A percentile compares a stretch with the other conserved stretches of the same genome.
phyloP scores from a whole-genome alignment of 2,329 filamentous ascomycete species.

The Aspergillus viridinutans region DNA sequence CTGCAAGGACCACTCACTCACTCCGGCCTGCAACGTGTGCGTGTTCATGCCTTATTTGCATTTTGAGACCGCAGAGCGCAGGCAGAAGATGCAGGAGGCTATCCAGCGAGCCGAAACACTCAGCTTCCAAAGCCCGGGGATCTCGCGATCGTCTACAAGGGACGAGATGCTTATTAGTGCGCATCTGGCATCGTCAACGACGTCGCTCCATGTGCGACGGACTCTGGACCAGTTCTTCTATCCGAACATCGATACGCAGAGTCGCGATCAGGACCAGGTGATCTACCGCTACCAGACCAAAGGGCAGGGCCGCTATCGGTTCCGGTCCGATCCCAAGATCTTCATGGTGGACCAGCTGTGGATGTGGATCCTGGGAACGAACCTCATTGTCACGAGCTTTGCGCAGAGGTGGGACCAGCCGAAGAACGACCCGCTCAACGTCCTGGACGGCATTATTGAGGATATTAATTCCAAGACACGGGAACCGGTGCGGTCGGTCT shows the following conservation, averaged over 20 bases:
- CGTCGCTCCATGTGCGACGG: constrained; percentile 52
- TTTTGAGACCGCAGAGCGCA: constrained; percentile 56
- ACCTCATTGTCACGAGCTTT: constrained; percentile 52
- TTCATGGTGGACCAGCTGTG: constrained; percentile 68
- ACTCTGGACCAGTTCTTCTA: constrained; percentile 66
- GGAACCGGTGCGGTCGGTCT: constrained; percentile 56
- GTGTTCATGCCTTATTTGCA: constrained; percentile 62
- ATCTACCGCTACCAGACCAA: constrained; percentile 57
- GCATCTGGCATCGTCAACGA: constrained; percentile 32
- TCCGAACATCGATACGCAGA: constrained; percentile 55
- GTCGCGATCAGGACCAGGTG: constrained; percentile 60
- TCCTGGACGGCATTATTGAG: constrained; percentile 58
- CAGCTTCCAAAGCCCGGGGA: constrained; percentile 15
- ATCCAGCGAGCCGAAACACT: constrained; percentile 39
- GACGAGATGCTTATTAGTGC: constrained; percentile 36
- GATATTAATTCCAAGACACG: constrained; percentile 62
- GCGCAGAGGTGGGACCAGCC: constrained; percentile 48
- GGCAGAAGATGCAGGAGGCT: constrained; percentile 54
- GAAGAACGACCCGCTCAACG: constrained; percentile 59
- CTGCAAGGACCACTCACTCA: constrained; percentile 25
- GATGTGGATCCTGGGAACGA: constrained; percentile 59
- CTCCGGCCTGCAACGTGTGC: constrained; percentile 25
- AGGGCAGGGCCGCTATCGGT: constrained; percentile 27
- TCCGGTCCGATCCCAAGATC: constrained; percentile 50
- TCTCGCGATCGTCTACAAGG: constrained; percentile 29